Evolutionary conservation across 2,329 filamentous ascomycete species (phyloP).

Genomic region (Myrmaecium sp.): DNA sequence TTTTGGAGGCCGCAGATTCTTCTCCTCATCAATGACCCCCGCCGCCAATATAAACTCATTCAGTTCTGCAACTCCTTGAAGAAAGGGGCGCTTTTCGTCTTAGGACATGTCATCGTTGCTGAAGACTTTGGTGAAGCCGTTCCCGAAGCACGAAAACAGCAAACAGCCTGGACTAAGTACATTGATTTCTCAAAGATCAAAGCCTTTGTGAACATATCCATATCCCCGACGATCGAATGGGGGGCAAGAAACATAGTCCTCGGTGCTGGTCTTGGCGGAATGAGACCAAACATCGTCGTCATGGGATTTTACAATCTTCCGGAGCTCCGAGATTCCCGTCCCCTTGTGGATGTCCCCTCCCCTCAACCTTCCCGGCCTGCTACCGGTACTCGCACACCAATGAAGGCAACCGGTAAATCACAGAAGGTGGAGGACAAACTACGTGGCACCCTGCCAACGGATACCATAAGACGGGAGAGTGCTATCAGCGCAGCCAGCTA

Average conservation of each 20-base stretch:
- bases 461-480: constrained; percentile 48
- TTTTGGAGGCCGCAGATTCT: constrained; percentile 86
- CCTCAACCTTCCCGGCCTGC: constrained; percentile 19
- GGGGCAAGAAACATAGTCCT: constrained; percentile 69
- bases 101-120: constrained; percentile 77
- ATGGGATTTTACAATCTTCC: constrained; percentile 67
- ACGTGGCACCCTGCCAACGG: constrained; percentile 47
- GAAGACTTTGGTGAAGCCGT: constrained; percentile 65
- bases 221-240: constrained; percentile 72
- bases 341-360: constrained; percentile 40
- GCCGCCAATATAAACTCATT: constrained; percentile 67
- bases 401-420: constrained; percentile 8
- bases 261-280: constrained; percentile 66
- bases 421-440: constrained; percentile 39
- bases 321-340: constrained; percentile 47
- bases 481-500: constrained; percentile 58
- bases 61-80: constrained; percentile 87
- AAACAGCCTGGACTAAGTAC: constrained; percentile 69
- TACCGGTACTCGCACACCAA: constrained; percentile 7
- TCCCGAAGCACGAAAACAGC: constrained; percentile 64
- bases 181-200: constrained; percentile 79
- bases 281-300: constrained; percentile 77
- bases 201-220: constrained; percentile 73
- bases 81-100: constrained; percentile 69
- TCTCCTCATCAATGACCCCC: constrained; percentile 64